These are phyloP conservation scores for Phlegmacium glaucopus DNA, from an alignment of 768 basidiomycete species.

Conservation along the genomic window DNA sequence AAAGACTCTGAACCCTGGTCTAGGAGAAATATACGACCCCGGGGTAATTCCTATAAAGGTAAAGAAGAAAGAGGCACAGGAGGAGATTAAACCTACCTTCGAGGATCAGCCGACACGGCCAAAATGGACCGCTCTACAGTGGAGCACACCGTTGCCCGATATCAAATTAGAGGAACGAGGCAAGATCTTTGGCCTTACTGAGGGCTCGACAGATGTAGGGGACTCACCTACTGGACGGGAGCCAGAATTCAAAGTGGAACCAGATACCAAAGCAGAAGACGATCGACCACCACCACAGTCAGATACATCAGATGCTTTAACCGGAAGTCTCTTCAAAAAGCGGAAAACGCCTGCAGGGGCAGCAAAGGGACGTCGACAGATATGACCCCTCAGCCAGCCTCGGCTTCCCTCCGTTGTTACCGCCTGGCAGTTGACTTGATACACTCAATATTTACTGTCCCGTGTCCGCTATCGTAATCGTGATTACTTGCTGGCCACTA, in stretches of 20 bases:
- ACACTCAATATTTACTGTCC: too few relatives aligned
- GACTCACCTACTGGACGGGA: conserved; percentile 6
- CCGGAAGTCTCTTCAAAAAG: conserved; percentile 29
- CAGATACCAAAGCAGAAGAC: conserved; percentile 13
- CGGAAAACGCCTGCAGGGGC: conserved; percentile 25
- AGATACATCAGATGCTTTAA: conserved; percentile 8
- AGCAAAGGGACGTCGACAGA: conserved; percentile 27
- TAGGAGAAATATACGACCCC: conserved; percentile 83
- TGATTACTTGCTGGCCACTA: too few relatives aligned
- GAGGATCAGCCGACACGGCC: conserved; percentile 4
- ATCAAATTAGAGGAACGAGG: conserved; percentile 15
- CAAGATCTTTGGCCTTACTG: conserved; percentile 11
- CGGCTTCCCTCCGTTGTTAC: background rate
- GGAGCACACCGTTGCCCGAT: conserved; percentile 22
- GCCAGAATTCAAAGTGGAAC: conserved; percentile 11
- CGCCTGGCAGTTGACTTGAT: too few relatives aligned
- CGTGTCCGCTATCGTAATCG: too few relatives aligned
- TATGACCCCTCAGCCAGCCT: conserved; percentile 7
- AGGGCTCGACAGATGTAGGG: conserved; percentile 1
- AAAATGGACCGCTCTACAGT: conserved; percentile 25
- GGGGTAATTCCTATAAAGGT: conserved; percentile 62
- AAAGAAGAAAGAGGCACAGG: conserved; percentile 49
- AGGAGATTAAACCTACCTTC: conserved; percentile 3
- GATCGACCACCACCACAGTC: conserved; percentile 1
- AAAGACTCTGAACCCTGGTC: conserved; percentile 53